These are phyloP conservation scores for Zoysia japonica DNA, from an alignment of 176 grass and related monocot genomes.

Conservation along the genomic window DNA sequence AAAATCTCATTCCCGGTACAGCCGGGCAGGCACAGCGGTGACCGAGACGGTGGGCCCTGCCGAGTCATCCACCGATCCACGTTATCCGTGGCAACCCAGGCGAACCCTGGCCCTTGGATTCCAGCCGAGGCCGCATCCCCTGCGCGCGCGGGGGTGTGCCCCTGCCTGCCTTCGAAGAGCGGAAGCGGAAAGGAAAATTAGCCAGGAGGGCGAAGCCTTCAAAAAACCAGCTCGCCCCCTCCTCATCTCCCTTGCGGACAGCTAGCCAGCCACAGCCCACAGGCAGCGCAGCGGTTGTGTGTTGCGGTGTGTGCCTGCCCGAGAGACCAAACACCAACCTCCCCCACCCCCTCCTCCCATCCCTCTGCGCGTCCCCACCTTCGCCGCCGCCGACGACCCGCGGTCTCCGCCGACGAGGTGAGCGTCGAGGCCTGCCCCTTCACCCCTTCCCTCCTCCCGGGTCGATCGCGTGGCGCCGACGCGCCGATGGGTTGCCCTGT, in stretches of 20 bases:
- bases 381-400: slow-evolving; percentile 41
- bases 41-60: slow-evolving; percentile 4
- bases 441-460: not conserved
- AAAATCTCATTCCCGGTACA: slow-evolving; percentile 15
- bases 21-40: not conserved
- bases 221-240: slow-evolving; percentile 38
- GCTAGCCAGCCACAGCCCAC: slow-evolving; percentile 27
- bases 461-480: slow-evolving; percentile 17
- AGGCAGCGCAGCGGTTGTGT: slow-evolving; percentile 36
- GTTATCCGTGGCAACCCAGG: slow-evolving; percentile 41
- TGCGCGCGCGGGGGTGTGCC: not conserved
- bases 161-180: slow-evolving; percentile 14
- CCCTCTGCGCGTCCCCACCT: slow-evolving; percentile 31
- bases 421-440: not conserved
- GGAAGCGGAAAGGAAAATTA: slow-evolving; percentile 27
- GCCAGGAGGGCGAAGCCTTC: slow-evolving; percentile 45
- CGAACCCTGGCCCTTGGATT: slow-evolving; percentile 33
- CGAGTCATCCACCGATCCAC: slow-evolving; percentile 43
- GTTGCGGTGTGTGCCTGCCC: slow-evolving; percentile 39
- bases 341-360: slow-evolving; percentile 18
- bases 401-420: slow-evolving; percentile 43
- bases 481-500: slow-evolving; percentile 24
- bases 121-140: slow-evolving; percentile 3
- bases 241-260: slow-evolving; percentile 22
- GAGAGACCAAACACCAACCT: slow-evolving; percentile 60